Percentiles rank a stretch among this genome's conserved stretches.
Evolutionary conservation across 805 yeast species (phyloP).

Genomic region (Komagataella phaffii): DNA sequence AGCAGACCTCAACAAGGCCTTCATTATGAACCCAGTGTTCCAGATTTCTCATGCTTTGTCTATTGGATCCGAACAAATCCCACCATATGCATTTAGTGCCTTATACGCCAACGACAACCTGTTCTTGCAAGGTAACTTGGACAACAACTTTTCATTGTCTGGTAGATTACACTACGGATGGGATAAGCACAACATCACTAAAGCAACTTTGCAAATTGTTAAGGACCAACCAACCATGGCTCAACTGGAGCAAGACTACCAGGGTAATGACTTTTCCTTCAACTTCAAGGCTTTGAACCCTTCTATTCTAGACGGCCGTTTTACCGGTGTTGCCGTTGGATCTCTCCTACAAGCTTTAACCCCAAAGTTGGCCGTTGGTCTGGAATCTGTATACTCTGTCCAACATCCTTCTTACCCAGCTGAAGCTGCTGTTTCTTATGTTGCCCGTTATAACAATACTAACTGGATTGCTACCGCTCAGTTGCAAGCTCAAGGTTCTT

Average conservation of each 20-base stretch:
- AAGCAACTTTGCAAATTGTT: constrained; percentile 80
- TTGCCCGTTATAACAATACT: constrained; percentile 79
- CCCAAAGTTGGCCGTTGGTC: constrained; percentile 72
- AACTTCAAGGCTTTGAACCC: constrained; percentile 91
- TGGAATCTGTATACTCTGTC: constrained; percentile 81
- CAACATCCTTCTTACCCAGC: constrained; percentile 52
- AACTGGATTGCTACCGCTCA: constrained; percentile 93
- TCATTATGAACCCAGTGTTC: constrained; percentile 85
- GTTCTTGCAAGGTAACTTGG: constrained; percentile 85
- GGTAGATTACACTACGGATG: constrained; percentile 91
- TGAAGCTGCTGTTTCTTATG: constrained; percentile 81
- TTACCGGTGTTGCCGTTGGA: constrained; percentile 87
- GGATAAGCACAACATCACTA: constrained; percentile 66
- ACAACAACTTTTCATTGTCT: constrained; percentile 70
- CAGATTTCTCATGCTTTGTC: constrained; percentile 92
- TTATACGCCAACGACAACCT: constrained; percentile 76
- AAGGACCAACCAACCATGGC: constrained; percentile 85
- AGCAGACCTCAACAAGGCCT: constrained; percentile 91
- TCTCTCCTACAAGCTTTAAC: constrained; percentile 85
- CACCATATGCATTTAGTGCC: constrained; percentile 85
- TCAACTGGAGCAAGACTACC: constrained; percentile 93
- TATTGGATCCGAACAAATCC: constrained; percentile 73
- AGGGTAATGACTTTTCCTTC: constrained; percentile 76
- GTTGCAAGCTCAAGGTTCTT: constrained; percentile 83
- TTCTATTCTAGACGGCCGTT: constrained; percentile 54